These are phyloP conservation scores for Stenocarpella maydis DNA, from an alignment of 2,329 filamentous ascomycete species.

Conservation along the genomic window DNA sequence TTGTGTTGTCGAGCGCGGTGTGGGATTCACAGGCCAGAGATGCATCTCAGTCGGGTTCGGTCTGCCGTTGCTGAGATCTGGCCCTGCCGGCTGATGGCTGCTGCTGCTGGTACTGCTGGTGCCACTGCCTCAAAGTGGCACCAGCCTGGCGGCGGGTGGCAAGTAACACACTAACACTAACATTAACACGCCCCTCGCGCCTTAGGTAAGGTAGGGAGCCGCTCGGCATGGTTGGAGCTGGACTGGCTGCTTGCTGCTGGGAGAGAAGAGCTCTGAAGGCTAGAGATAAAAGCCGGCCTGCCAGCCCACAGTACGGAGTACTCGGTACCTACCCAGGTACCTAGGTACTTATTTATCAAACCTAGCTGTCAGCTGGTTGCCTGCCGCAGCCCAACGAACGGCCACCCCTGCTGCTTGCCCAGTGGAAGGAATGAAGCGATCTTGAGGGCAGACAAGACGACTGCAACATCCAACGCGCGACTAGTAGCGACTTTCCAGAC, in stretches of 20 bases:
- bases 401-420: no score
- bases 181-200: conserved; percentile 8
- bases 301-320: no score
- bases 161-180: no score
- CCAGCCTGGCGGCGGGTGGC: no score
- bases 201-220: no score
- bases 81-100: conserved; percentile 34
- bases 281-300: not conserved
- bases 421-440: not conserved
- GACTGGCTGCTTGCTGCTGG: not conserved
- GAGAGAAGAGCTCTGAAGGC: not conserved
- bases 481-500: not conserved
- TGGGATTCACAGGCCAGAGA: conserved; percentile 25
- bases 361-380: not conserved
- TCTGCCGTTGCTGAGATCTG: conserved; percentile 33
- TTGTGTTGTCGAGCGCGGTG: conserved; percentile 10
- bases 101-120: not conserved
- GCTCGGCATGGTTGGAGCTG: conserved; percentile 23
- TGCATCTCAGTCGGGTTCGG: not conserved
- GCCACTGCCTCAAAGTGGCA: conserved; percentile 30
- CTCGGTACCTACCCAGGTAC: no score
- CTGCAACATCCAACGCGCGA: not conserved
- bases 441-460: not conserved
- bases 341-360: not conserved
- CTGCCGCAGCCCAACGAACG: not conserved